Base-by-base conservation (phyloP, 306 rosid species). In the Castanospermum australe region DNA sequence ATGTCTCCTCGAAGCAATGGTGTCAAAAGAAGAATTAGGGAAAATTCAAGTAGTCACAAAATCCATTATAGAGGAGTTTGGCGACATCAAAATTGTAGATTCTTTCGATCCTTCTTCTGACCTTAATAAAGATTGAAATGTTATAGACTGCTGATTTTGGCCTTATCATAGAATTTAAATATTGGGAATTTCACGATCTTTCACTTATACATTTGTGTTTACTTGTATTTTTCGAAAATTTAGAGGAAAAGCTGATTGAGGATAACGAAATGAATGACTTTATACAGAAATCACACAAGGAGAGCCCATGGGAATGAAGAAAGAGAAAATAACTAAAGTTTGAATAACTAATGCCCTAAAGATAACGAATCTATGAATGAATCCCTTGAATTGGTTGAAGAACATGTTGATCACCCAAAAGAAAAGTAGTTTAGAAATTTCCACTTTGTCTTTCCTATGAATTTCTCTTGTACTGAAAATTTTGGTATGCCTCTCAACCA, bases 341-440 rank as follows among this genome's bases (percentile, higher is more conserved):
- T 51, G 65, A 35, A 65, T 51, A 36, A 76, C 51, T 13, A 35
- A 76, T 21, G 44, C 51, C 42, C 36, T 44, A 30, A 52, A 52
- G 42, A 55, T 73, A 67, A 33, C 24, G 71, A 56, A 55, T 44
- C 4, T 17, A 2, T 56, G 47, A 47, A 66, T 45, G 11, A 73
- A 11, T 39, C 61, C 8, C 0, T 30, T 73, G 68, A 54, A 54
- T 80, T 64, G 48, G 62, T 64, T 70, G 65, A 47, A 79, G 18
- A 6, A 38, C 21, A 33, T 66, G 55, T 42, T 67, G 20, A 22
- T 21, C 36, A 13, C 22, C 47, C 14, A 24, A 7, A 0, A 42
- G 22, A 15, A 41, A 35, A 12, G 14, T 22, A 11, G 71, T 47
- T 5, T 65, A 18, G 3, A 67, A 44, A 22, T 15, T 42, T 3